A percentile compares a stretch with the other conserved stretches of the same genome.
These are phyloP conservation scores for Pecoramyces ruminantium DNA, from an alignment of 192 early-diverging fungal species.

Conservation along the genomic window DNA sequence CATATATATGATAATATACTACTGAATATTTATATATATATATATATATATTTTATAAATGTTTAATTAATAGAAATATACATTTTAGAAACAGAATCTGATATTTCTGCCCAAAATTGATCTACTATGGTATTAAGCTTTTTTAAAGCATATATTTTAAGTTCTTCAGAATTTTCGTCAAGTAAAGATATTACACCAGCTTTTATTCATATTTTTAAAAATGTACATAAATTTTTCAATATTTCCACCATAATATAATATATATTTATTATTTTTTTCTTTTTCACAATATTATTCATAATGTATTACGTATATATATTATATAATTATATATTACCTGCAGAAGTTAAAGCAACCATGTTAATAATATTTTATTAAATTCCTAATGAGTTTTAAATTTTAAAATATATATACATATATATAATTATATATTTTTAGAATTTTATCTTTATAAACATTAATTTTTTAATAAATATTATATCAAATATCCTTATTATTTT, in stretches of 20 bases:
- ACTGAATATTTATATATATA: no score
- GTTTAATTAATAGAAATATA: constrained; percentile 15
- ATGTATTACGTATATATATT: no score
- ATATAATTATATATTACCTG: constrained; percentile 1
- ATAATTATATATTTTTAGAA: no score
- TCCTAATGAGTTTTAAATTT: not conserved
- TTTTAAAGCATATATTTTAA: constrained; percentile 81
- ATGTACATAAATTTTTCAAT: not conserved
- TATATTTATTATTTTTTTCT: not conserved
- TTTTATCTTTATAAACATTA: no score
- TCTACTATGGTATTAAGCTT: constrained; percentile 80
- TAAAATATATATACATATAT: no score
- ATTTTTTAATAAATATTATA: no score
- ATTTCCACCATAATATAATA: not conserved
- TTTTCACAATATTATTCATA: not conserved
- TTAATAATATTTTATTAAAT: not conserved
- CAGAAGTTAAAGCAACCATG: constrained; percentile 6
- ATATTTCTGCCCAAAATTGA: constrained; percentile 96
- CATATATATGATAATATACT: no score
- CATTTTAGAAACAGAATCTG: constrained; percentile 81
- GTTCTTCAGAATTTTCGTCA: constrained; percentile 77
- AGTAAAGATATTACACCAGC: constrained; percentile 87
- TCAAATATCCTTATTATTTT: no score
- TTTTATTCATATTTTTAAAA: constrained; percentile 7
- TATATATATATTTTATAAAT: not conserved